These are phyloP conservation scores for Sordariomycetes sp. DNA, from an alignment of 2,329 filamentous ascomycete species.

Conservation along the genomic window DNA sequence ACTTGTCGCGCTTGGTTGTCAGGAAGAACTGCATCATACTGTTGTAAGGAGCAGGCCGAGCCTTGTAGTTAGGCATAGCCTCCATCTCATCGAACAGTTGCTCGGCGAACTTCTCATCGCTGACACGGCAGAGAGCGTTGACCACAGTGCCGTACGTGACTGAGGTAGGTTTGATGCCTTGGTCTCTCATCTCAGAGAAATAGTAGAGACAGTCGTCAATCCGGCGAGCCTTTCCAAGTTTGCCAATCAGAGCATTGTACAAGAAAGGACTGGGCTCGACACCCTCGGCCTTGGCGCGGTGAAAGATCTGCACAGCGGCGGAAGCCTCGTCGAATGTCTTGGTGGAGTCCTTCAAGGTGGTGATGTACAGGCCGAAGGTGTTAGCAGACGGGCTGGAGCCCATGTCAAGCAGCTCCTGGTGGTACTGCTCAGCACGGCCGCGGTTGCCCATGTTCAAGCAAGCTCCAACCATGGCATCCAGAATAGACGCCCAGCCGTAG, in stretches of 20 bases:
- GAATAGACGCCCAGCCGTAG: constrained; percentile 92
- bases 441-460: constrained; percentile 79
- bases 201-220: constrained; percentile 98
- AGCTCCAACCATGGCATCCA: constrained; percentile 93
- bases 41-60: constrained; percentile 93
- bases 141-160: constrained; percentile 98
- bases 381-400: constrained; percentile 90
- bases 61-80: constrained; percentile 97
- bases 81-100: constrained; percentile 99
- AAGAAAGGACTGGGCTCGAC: constrained; percentile 95
- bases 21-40: constrained; percentile 99
- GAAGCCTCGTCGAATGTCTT: constrained; percentile 98
- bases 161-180: constrained; percentile 89
- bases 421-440: constrained; percentile 68
- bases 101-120: constrained; percentile 94
- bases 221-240: constrained; percentile 92
- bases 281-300: constrained; percentile 84
- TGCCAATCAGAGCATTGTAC: constrained; percentile 97
- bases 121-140: constrained; percentile 93
- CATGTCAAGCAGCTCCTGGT: constrained; percentile 85
- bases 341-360: constrained; percentile 93
- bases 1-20: constrained; percentile 90
- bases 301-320: constrained; percentile 95
- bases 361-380: constrained; percentile 97
- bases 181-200: constrained; percentile 92